phyloP scores from a whole-genome alignment of 352 stramenopile species.

The Elongisporangium undulatum region DNA sequence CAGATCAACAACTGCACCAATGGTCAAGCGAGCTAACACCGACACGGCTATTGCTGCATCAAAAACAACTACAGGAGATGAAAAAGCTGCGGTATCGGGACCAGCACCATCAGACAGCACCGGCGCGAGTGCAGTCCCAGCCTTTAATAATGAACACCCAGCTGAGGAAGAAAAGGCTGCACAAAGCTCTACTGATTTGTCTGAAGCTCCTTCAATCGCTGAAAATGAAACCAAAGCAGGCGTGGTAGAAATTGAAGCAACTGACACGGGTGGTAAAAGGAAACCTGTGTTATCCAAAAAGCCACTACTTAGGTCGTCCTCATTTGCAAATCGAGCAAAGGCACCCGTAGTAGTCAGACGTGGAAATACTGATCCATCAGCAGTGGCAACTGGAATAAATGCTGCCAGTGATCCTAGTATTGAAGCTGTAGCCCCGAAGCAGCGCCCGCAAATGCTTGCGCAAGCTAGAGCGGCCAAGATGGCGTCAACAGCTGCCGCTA shows the following conservation, averaged over 20 bases:
- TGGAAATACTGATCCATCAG: slow-evolving; percentile 14
- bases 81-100: not conserved
- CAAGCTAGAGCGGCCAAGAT: slow-evolving; percentile 6
- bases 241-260: not conserved
- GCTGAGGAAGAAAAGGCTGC: not conserved
- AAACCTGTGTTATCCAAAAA: slow-evolving; percentile 4
- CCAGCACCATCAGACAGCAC: not conserved
- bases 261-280: not conserved
- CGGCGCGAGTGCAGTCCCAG: not conserved
- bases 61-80: not conserved
- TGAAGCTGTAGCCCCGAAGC: not conserved
- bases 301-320: slow-evolving; percentile 10
- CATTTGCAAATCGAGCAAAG: slow-evolving; percentile 15
- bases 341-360: slow-evolving; percentile 13
- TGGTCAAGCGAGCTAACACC: not conserved
- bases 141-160: not conserved
- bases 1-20: not conserved
- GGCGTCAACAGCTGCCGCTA: not conserved
- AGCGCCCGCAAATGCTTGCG: not conserved
- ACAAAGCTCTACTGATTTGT: not conserved
- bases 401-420: slow-evolving; percentile 2
- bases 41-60: not conserved
- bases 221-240: not conserved
- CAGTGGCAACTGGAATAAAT: not conserved
- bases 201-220: not conserved